Conservation (phyloP, 2,329 filamentous ascomycete genomes). For the Cryphonectria radicalis region DNA sequence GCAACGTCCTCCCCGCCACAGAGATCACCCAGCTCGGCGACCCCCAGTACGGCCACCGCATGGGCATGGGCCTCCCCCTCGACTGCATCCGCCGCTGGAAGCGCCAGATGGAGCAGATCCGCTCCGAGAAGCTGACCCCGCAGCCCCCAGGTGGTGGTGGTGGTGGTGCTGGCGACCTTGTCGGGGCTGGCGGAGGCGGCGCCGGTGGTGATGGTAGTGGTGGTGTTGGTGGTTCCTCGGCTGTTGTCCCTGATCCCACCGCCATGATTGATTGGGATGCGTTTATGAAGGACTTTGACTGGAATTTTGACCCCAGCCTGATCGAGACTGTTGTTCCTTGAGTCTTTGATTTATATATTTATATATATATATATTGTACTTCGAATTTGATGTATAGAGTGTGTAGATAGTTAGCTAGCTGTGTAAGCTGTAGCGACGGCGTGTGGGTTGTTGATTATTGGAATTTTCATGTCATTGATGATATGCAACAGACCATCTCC, state of each 20-base stretch:
- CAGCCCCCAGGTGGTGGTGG: constrained; percentile 7
- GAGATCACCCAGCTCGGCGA: constrained; percentile 44
- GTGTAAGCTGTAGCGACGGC: neutral
- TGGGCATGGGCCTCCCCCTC: constrained; percentile 54
- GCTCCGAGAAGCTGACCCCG: constrained; percentile 34
- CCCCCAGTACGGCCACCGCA: constrained; percentile 48
- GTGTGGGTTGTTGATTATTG: neutral
- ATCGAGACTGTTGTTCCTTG: constrained; percentile 24
- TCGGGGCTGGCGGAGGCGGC: neutral
- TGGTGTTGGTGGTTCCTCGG: constrained; percentile 1
- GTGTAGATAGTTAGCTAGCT: neutral
- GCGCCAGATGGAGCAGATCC: constrained; percentile 45
- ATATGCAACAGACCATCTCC: neutral
- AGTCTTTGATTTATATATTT: neutral
- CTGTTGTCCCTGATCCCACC: constrained; percentile 40
- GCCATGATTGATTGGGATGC: constrained; percentile 55
- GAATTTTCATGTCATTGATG: neutral
- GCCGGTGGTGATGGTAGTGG: constrained; percentile 2
- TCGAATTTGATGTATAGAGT: no score
- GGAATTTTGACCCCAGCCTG: constrained; percentile 40
- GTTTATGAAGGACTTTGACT: constrained; percentile 56
- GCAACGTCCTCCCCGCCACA: constrained; percentile 43
- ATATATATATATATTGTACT: no score
- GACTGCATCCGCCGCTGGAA: constrained; percentile 56
- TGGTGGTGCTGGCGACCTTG: neutral